These are phyloP conservation scores for Diplodia sapinea DNA, from an alignment of 2,329 filamentous ascomycete species.

Conservation along the genomic window DNA sequence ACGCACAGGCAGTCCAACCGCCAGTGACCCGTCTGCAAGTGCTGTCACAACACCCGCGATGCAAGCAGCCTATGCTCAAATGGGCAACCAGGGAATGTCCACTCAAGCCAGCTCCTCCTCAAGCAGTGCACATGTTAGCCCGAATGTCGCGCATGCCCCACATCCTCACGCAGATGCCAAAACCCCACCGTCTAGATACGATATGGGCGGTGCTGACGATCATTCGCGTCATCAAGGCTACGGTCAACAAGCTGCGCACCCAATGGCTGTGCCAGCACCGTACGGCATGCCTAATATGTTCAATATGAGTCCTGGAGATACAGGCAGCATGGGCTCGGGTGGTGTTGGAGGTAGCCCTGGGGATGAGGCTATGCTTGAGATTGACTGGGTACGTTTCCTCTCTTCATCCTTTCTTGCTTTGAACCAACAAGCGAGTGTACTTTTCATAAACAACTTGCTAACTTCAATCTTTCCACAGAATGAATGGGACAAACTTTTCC, in stretches of 20 bases:
- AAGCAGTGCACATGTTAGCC: conserved; percentile 15
- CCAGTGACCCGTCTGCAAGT: conserved; percentile 2
- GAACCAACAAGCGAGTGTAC: not conserved
- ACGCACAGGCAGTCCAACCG: conserved; percentile 12
- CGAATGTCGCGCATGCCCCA: conserved; percentile 1
- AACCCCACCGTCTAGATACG: conserved; percentile 10
- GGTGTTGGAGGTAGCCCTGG: conserved; percentile 23
- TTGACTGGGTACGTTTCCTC: conserved; percentile 26
- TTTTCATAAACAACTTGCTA: not conserved
- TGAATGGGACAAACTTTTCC: conserved; percentile 55
- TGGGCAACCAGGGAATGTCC: not conserved
- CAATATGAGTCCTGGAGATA: conserved; percentile 29
- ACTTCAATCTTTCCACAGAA: conserved; percentile 41
- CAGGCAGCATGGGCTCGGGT: conserved; percentile 26
- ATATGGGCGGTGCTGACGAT: conserved; percentile 1
- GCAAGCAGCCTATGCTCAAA: not conserved
- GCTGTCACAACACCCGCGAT: conserved; percentile 3
- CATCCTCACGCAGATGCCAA: not conserved
- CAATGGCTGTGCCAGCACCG: not conserved
- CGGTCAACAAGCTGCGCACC: not conserved
- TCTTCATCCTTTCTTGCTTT: not conserved
- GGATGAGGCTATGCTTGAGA: conserved; percentile 31
- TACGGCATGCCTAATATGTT: conserved; percentile 22
- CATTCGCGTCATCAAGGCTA: conserved; percentile 9
- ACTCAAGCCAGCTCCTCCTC: conserved; percentile 2